These are phyloP conservation scores for Cladophialophora carrionii DNA, from an alignment of 2,329 filamentous ascomycete genomes.

Conservation along the genomic window DNA sequence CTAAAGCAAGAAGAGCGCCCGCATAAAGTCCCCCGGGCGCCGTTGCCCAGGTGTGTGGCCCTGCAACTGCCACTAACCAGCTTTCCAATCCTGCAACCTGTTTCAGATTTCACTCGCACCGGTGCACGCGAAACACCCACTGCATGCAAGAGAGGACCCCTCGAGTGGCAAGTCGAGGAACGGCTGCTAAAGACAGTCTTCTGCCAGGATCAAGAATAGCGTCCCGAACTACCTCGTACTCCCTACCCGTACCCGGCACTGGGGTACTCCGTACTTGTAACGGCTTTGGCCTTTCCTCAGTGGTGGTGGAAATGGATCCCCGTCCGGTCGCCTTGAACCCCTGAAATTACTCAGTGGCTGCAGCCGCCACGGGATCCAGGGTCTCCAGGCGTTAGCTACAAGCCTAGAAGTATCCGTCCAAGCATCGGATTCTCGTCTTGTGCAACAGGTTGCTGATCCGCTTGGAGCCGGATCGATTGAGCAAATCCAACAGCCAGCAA, in stretches of 20 bases:
- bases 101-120: neutral
- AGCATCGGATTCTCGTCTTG: constrained; percentile 11
- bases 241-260: no score
- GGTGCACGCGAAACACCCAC: neutral
- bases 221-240: no score
- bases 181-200: neutral
- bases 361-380: neutral
- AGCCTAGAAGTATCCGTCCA: neutral
- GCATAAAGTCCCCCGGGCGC: neutral
- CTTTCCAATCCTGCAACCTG: neutral
- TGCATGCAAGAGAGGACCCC: neutral
- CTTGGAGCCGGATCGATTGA: neutral
- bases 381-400: neutral
- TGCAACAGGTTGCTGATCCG: constrained; percentile 9
- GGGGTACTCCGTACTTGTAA: no score
- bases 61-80: neutral
- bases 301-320: neutral
- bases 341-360: neutral
- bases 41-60: neutral
- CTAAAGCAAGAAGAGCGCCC: neutral
- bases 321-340: neutral
- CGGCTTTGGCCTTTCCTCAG: neutral
- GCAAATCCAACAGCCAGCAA: neutral
- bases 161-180: neutral
- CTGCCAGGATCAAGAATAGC: neutral